Base-by-base conservation (phyloP, 306 rosid genomes). In the Lithocarpus polystachyus region DNA sequence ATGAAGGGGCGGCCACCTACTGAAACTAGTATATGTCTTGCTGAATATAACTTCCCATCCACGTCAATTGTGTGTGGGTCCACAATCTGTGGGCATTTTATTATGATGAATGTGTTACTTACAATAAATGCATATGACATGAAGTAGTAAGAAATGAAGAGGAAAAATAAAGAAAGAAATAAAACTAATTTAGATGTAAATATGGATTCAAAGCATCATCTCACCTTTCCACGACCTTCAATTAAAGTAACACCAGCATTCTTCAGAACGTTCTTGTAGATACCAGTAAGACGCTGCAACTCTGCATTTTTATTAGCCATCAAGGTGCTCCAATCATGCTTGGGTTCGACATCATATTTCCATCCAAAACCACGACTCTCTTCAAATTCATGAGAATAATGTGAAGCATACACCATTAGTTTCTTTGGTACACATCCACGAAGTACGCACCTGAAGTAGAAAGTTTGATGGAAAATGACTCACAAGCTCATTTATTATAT, bases 341-440 rank as follows among this genome's bases (percentile, higher is more conserved):
- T 93, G 35, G 98, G 96, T 68, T 96, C 99, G 40, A 79, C 80
- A 37, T 91, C 98, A 77, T 91, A 96, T 61, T 71, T 88, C 99
- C 99, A 96, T 75, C 99, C 99, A 82, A 90, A 96, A 45, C 98
- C 99, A 88, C 73, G 80, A 62, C 96, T 91, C 80, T 96, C 99
- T 74, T 96, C 98, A 90, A 93, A 96, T 72, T 96, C 99, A 87
- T 96, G 97, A 73, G 96, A 65, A 62, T 79, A 96, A 26, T 91
- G 88, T 53, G 98, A 96, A 3, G 97, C 75, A 68, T 93, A 93
- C 52, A 93, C 98, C 4, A 96, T 82, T 75, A 96, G 82, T 77
- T 96, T 96, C 85, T 96, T 96, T 5, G 99, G 99, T 67, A 96
- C 99, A 85, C 99, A 96, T 79, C 99, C 99, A 12, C 99, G 93